These are phyloP conservation scores for Solanum chiquidenum DNA, from an alignment of 257 asterid species.

Conservation along the genomic window DNA sequence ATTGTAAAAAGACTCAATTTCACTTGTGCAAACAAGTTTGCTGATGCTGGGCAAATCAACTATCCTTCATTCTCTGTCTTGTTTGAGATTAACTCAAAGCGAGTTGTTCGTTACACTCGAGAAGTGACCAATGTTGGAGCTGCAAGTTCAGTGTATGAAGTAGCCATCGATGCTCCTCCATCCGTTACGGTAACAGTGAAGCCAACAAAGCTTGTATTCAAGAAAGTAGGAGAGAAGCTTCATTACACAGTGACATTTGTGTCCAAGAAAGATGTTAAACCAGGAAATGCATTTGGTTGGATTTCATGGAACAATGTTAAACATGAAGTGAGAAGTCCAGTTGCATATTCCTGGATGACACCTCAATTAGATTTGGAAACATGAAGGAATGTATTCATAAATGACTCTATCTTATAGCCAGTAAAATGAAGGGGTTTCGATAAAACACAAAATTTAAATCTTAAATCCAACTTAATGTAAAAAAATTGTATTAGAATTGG, in stretches of 20 bases:
- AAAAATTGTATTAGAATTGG: neutral
- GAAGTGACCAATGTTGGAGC: slow-evolving; percentile 61
- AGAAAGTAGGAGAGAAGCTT: slow-evolving; percentile 33
- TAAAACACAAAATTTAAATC: too few relatives aligned
- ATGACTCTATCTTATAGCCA: neutral
- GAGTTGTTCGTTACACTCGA: slow-evolving; percentile 50
- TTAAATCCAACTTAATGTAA: too few relatives aligned
- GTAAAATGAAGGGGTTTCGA: too few relatives aligned
- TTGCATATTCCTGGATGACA: slow-evolving; percentile 47
- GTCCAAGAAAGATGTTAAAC: slow-evolving; percentile 20
- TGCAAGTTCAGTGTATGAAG: slow-evolving; percentile 34
- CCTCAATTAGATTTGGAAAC: neutral
- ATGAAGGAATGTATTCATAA: neutral
- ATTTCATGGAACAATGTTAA: slow-evolving; percentile 51
- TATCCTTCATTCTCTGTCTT: slow-evolving; percentile 74
- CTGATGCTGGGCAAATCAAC: slow-evolving; percentile 70
- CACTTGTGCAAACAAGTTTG: slow-evolving; percentile 41
- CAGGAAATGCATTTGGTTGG: slow-evolving; percentile 48
- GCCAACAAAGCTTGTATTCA: slow-evolving; percentile 45
- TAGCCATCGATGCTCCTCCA: slow-evolving; percentile 31
- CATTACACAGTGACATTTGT: slow-evolving; percentile 57
- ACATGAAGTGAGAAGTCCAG: slow-evolving; percentile 61
- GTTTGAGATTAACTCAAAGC: slow-evolving; percentile 37
- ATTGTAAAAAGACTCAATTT: slow-evolving; percentile 43
- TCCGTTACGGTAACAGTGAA: slow-evolving; percentile 39